Conservation (phyloP, 2,329 filamentous ascomycete genomes). For the Colletotrichum sp. region DNA sequence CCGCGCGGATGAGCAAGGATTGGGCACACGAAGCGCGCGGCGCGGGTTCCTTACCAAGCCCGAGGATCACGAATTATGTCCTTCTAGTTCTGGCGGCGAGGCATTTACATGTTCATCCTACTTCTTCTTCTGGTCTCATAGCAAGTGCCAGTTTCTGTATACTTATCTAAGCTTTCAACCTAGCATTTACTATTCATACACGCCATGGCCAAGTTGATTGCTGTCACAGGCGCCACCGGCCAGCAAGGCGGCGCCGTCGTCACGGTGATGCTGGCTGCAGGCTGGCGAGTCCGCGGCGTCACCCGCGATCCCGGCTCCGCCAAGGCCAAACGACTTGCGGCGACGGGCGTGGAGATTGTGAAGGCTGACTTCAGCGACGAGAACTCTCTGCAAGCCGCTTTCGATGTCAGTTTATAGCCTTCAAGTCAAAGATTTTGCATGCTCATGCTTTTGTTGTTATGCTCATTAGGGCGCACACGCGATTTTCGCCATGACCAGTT, state of each 20-base stretch:
- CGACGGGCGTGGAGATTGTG: not conserved
- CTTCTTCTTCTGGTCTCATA: not conserved
- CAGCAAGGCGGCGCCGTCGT: not conserved
- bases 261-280: no score
- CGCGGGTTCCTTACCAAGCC: not conserved
- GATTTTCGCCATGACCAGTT: not conserved
- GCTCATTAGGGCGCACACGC: not conserved
- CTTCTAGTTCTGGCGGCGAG: not conserved
- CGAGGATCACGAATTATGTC: not conserved
- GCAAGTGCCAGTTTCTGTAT: not conserved
- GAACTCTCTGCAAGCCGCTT: not conserved
- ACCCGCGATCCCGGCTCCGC: no score
- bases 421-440: not conserved
- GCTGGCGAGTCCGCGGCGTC: no score
- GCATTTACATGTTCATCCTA: not conserved
- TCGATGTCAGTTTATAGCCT: not conserved
- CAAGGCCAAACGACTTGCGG: not conserved
- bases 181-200: not conserved
- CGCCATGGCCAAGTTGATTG: not conserved
- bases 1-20: not conserved
- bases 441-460: not conserved
- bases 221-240: not conserved
- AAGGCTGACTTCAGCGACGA: not conserved
- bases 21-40: not conserved
- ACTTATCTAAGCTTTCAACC: no score